A percentile compares a stretch with the other conserved stretches of the same genome.
These are phyloP conservation scores for Pyricularia sp. DNA, from an alignment of 2,329 filamentous ascomycete species.

Conservation along the genomic window DNA sequence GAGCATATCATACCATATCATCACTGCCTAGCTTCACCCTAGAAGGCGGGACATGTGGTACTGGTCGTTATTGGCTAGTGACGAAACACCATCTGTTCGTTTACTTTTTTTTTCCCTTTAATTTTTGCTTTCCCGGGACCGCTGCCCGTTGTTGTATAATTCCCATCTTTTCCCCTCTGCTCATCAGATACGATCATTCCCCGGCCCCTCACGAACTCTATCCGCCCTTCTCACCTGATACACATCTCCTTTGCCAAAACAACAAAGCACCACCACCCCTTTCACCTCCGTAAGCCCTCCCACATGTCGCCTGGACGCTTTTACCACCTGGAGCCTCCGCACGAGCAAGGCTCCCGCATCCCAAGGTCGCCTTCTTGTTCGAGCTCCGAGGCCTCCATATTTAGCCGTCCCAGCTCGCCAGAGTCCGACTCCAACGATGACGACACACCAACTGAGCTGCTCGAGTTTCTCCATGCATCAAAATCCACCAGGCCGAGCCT, in stretches of 20 bases:
- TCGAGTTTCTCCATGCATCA: neutral
- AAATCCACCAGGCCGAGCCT: neutral
- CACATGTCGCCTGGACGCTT: neutral
- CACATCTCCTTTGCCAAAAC: neutral
- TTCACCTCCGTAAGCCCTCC: neutral
- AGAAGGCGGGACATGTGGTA: neutral
- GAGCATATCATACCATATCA: conserved; percentile 1
- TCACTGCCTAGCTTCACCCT: neutral
- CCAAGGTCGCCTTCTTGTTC: neutral
- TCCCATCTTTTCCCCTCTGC: neutral
- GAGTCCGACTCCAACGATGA: conserved; percentile 1
- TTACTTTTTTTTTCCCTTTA: neutral
- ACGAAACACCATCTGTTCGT: neutral
- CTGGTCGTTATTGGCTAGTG: neutral
- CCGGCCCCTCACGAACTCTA: neutral
- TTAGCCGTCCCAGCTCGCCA: neutral
- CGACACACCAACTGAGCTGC: neutral
- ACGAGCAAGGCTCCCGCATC: neutral
- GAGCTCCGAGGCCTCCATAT: neutral
- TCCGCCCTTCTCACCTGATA: neutral
- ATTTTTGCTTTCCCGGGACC: neutral
- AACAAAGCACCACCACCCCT: neutral
- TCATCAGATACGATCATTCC: neutral
- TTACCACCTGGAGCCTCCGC: neutral
- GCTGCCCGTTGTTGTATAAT: neutral